Evolutionary conservation across 148 eudicot genomes (phyloP).

Genomic region (Camellia sinensis): DNA sequence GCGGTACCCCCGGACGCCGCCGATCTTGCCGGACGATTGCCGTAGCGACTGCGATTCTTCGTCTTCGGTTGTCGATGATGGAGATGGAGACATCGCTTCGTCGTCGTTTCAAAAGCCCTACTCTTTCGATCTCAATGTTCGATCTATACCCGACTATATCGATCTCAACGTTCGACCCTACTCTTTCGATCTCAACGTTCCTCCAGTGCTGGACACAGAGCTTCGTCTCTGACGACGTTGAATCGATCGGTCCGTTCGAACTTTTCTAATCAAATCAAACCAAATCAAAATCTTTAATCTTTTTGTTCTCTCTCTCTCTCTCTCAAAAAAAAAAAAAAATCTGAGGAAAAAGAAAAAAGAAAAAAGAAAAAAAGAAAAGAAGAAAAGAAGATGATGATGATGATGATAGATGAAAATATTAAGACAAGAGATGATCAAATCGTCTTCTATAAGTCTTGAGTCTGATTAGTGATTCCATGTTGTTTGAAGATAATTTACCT

Average conservation of each 20-base stretch:
- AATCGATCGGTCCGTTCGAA: slow-evolving; percentile 7
- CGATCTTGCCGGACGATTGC: slow-evolving; percentile 31
- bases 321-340: slow-evolving; percentile 5
- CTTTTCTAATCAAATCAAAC: slow-evolving; percentile 1
- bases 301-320: slow-evolving; percentile 9
- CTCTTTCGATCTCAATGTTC: slow-evolving; percentile 48
- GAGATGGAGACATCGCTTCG: slow-evolving; percentile 28
- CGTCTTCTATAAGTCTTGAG: neutral
- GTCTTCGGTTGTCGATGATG: slow-evolving; percentile 46
- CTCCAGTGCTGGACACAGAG: slow-evolving; percentile 33
- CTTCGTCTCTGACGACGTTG: slow-evolving; percentile 33
- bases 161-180: slow-evolving; percentile 44
- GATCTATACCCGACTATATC: neutral
- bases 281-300: neutral
- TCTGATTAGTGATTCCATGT: neutral
- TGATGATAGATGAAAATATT: slow-evolving; percentile 9
- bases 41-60: slow-evolving; percentile 61
- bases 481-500: slow-evolving; percentile 15
- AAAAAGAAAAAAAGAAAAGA: slow-evolving; percentile 6
- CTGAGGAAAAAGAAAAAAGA: slow-evolving; percentile 1
- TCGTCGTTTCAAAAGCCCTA: slow-evolving; percentile 28
- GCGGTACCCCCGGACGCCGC: slow-evolving; percentile 22
- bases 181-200: slow-evolving; percentile 48
- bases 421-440: slow-evolving; percentile 9
- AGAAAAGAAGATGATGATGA: neutral